Evolutionary conservation across 2,329 filamentous ascomycete species (phyloP).

Genomic region (Fusarium sp.): DNA sequence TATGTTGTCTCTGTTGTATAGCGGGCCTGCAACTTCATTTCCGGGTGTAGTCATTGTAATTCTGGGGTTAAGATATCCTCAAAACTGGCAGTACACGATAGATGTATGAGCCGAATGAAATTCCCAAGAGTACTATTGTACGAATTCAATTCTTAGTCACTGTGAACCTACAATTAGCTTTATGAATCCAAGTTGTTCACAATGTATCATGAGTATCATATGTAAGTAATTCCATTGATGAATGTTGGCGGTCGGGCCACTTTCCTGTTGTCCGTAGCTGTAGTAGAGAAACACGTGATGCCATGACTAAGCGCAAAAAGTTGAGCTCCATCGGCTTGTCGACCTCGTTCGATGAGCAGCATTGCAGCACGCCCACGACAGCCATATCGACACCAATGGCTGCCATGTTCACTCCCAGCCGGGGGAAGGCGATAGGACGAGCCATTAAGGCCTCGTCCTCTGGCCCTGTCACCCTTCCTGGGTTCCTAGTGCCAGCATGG

Average conservation of each 20-base stretch:
- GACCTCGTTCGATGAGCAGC: constrained; percentile 29
- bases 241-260: constrained; percentile 5
- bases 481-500: constrained; percentile 81
- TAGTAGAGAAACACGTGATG: constrained; percentile 46
- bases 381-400: constrained; percentile 50
- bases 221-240: neutral
- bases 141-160: constrained; percentile 29
- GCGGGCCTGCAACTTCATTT: constrained; percentile 52
- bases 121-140: constrained; percentile 50
- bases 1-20: constrained; percentile 38
- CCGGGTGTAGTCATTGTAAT: constrained; percentile 50
- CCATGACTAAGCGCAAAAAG: constrained; percentile 55
- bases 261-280: neutral
- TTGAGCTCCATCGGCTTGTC: constrained; percentile 38
- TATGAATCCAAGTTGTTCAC: neutral
- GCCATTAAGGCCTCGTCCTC: constrained; percentile 60
- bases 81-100: constrained; percentile 50
- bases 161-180: neutral
- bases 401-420: constrained; percentile 74
- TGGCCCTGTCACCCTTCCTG: constrained; percentile 69
- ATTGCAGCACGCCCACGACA: constrained; percentile 40
- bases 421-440: constrained; percentile 71
- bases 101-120: constrained; percentile 50
- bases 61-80: constrained; percentile 58
- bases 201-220: neutral